These are phyloP conservation scores for Exophiala xenobiotica DNA, from an alignment of 2,329 filamentous ascomycete genomes.

Conservation along the genomic window DNA sequence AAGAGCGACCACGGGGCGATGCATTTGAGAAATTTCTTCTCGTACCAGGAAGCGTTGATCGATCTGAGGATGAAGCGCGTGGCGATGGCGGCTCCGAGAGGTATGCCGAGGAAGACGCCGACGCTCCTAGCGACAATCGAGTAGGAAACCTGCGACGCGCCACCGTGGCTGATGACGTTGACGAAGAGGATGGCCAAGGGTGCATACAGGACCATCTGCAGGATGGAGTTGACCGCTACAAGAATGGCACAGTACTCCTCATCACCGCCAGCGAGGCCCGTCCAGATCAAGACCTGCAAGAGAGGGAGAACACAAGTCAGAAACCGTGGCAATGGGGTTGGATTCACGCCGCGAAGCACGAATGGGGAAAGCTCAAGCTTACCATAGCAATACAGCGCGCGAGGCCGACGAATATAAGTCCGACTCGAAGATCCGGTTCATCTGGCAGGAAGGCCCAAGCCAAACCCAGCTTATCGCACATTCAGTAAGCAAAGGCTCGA, in stretches of 20 bases:
- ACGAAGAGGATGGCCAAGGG: constrained; percentile 70
- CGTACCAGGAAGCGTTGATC: constrained; percentile 62
- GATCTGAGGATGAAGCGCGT: constrained; percentile 66
- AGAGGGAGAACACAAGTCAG: too few relatives aligned
- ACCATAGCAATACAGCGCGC: constrained; percentile 89
- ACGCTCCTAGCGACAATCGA: constrained; percentile 72
- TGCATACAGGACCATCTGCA: constrained; percentile 72
- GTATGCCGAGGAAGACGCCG: constrained; percentile 80
- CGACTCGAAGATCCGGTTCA: constrained; percentile 53
- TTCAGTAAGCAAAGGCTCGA: too few relatives aligned
- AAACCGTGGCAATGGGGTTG: too few relatives aligned
- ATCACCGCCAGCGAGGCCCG: constrained; percentile 71
- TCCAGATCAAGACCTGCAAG: constrained; percentile 70
- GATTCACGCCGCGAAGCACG: too few relatives aligned
- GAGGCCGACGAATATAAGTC: constrained; percentile 77
- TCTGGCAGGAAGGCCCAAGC: constrained; percentile 55
- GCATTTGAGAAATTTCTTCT: constrained; percentile 66
- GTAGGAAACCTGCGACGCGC: constrained; percentile 51
- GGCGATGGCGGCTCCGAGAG: constrained; percentile 72
- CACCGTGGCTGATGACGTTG: constrained; percentile 60
- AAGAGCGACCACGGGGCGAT: constrained; percentile 73
- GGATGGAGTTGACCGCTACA: constrained; percentile 71
- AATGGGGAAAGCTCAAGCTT: too few relatives aligned
- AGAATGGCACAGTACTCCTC: constrained; percentile 78
- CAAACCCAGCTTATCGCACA: constrained; percentile 52